Conservation (phyloP, 2,329 filamentous ascomycete species). For the Colletotrichum sp. region DNA sequence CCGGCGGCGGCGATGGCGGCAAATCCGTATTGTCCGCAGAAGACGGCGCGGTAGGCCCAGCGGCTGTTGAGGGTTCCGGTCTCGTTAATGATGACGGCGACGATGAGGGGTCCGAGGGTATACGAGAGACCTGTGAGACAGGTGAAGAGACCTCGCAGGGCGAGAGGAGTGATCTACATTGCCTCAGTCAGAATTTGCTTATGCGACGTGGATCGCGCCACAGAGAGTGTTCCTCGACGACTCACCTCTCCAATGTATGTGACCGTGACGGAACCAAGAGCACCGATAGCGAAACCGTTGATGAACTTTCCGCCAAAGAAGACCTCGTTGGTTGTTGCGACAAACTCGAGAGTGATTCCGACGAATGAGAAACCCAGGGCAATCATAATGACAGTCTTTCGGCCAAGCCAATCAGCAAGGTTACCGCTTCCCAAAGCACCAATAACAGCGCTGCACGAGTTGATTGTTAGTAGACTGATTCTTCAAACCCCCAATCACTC, state of each 20-base stretch:
- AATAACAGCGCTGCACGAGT: constrained; percentile 22
- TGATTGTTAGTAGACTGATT: background rate
- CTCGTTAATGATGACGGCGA: constrained; percentile 36
- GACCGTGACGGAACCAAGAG: constrained; percentile 28
- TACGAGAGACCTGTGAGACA: constrained; percentile 29
- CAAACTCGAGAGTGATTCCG: constrained; percentile 44
- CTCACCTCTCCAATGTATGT: constrained; percentile 36
- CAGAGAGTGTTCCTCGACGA: background rate
- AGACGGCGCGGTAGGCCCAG: constrained; percentile 38
- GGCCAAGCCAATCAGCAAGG: constrained; percentile 37
- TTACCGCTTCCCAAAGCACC: constrained; percentile 33
- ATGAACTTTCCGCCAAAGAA: constrained; percentile 48
- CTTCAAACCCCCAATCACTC: accelerated
- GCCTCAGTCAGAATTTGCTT: constrained; percentile 28
- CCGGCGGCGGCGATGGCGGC: constrained; percentile 30
- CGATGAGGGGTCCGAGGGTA: constrained; percentile 30
- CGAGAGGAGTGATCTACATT: constrained; percentile 30
- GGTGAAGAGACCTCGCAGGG: constrained; percentile 32
- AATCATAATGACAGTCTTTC: constrained; percentile 33
- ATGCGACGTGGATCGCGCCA: too few relatives aligned
- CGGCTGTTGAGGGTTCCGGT: constrained; percentile 28
- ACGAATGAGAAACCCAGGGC: constrained; percentile 38
- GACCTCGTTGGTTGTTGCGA: constrained; percentile 41
- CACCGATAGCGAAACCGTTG: constrained; percentile 42
- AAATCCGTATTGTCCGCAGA: constrained; percentile 38